Evolutionary conservation across 768 basidiomycete genomes (phyloP), one percentile per base, ranked within the genome.

Genomic region (Mycena alexandri): DNA sequence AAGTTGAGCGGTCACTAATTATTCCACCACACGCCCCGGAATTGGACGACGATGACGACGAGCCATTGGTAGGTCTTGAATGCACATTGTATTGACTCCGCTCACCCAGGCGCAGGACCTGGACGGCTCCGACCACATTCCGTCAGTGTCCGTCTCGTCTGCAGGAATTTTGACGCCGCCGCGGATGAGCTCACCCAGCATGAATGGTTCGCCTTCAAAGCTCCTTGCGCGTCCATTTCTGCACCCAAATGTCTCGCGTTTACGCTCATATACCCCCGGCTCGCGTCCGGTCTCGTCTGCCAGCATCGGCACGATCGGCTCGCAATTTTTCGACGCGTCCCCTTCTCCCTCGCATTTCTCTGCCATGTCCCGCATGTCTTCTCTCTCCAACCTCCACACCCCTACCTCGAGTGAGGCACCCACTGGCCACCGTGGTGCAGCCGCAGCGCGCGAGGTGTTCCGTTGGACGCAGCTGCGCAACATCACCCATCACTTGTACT

Each of bases 161-260:
- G 52, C 75, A 51, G 77, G 80, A 38, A 72, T 78, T 42, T 68
- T 78, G 58, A 81, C 83, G 6, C 81, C 87, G 34, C 81, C 82
- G 21, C 76, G 77, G 46, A 70, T 82, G 36, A 77, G 73, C 13
- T 82, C 83, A n/a, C 83, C 83, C 21, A 73, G 66, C 46, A 71
- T 71, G 38, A 77, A 70, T 42, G 76, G 77, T 4, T 74, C 73
- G 14, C 77, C 80, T 29, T 76, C 81, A 19, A 84, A 80, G 67
- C 74, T 84, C 36, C 63, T 68, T 12, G 79, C 86, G 5, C 84
- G 85, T 43, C 85, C 89, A 14, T 93, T 90, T 75, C 76, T 93
- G 21, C 89, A 92, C 71, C 91, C 91, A 5, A 86, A 83, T n/a
- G 86, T 93, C 8, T 95, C 93, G 33, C 86, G 93, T n/a, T 85